Percentiles rank a stretch among this genome's conserved stretches.
Evolutionary conservation across 176 grass and related monocot species (phyloP).

Genomic region (Cenchrus americanus): DNA sequence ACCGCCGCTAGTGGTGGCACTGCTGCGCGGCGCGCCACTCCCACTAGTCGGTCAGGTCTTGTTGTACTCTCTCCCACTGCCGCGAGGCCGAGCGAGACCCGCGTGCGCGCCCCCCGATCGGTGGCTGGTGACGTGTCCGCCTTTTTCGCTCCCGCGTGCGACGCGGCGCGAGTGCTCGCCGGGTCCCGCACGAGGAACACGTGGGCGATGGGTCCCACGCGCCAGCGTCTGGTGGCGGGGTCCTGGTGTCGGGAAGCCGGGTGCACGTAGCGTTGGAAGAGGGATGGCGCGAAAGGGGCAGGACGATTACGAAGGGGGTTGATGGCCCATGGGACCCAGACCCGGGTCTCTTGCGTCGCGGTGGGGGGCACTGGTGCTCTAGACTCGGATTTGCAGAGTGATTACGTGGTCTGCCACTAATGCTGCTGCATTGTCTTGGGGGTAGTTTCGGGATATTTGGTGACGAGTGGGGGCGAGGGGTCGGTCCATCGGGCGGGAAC

Average conservation of each 20-base stretch:
- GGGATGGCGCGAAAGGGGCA: neutral
- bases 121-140: neutral
- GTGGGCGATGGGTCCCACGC: neutral
- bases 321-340: neutral
- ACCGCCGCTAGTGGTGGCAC: conserved; percentile 10
- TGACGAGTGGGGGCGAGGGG: neutral
- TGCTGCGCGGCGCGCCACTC: neutral
- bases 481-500: neutral
- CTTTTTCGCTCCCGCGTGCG: conserved; percentile 18
- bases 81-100: neutral
- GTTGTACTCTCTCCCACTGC: neutral
- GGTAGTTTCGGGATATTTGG: neutral
- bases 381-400: fast-evolving
- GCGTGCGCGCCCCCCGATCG: neutral
- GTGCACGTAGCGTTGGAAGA: conserved; percentile 14
- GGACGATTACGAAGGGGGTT: neutral
- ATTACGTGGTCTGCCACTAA: neutral
- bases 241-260: neutral
- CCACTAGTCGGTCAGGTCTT: neutral
- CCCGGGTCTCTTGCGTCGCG: conserved; percentile 19
- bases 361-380: neutral
- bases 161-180: neutral
- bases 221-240: neutral
- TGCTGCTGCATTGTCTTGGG: fast-evolving
- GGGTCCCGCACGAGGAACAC: neutral